Percentiles rank a stretch among this genome's conserved stretches.
Conservation (phyloP, 202 grass and related monocot species). For the Hordeum pubiflorum region DNA sequence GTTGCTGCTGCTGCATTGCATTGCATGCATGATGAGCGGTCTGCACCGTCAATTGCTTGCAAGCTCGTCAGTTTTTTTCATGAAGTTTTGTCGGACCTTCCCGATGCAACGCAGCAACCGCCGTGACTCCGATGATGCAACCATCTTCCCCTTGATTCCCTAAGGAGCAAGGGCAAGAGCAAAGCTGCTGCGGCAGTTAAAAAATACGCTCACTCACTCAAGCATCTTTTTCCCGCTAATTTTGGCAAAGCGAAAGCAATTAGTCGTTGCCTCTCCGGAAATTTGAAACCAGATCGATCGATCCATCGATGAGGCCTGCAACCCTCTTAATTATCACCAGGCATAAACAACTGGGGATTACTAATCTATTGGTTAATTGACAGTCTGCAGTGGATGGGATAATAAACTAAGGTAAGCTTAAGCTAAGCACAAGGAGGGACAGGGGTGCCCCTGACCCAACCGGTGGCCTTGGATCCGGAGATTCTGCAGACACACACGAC, state of each 20-base stretch:
- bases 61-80: no score
- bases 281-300: constrained; percentile 30
- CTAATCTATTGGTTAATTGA: neutral
- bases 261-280: constrained; percentile 17
- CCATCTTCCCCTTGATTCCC: neutral
- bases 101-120: constrained; percentile 13
- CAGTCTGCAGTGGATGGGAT: neutral
- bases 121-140: neutral
- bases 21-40: neutral
- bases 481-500: constrained; percentile 61
- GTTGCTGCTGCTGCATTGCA: neutral
- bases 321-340: neutral
- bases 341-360: neutral
- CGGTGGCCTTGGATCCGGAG: constrained; percentile 91
- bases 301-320: neutral
- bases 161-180: neutral
- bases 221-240: neutral
- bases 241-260: constrained; percentile 16
- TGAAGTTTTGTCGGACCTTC: neutral
- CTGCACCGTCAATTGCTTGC: neutral
- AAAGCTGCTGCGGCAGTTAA: constrained; percentile 14
- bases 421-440: constrained; percentile 28
- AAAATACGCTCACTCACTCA: neutral
- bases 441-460: constrained; percentile 36
- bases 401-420: neutral